Evolutionary conservation across 768 basidiomycete species (phyloP), one percentile per base, ranked within the genome.

Genomic region (Lentinus tigrinus): DNA sequence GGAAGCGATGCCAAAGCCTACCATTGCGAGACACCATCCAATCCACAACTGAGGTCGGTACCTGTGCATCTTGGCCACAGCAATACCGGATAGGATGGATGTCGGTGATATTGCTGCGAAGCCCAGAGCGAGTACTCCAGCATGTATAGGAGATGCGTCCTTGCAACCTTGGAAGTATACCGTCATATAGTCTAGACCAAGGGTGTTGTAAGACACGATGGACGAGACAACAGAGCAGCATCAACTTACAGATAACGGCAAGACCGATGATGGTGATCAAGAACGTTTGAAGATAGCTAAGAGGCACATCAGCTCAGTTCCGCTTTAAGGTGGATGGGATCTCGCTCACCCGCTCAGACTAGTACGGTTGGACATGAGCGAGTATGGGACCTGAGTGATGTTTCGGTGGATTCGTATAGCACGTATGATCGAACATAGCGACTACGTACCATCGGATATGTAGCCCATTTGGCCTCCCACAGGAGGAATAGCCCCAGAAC

Each of bases 81-180:
- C 58, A 17, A 73, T 39, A n/a, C 80, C 79, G 0, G 66, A 63
- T 10, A 79, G 16, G 27, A 83, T 67, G 3, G 38, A 48, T 1
- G 47, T 37, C 31, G 49, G 19, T 19, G 34, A 34, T 13, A 69
- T 52, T 42, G 77, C 68, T 4, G 71, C 62, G 21, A 62, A 34
- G 0, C 68, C 66, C 28, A 82, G 70, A 2, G 74, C 19, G 27
- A 73, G 63, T 11, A 54, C 28, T 2, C 47, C 39, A 2, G 52
- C 54, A 3, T 19, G 14, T n/a, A 37, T 21, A 0, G 81, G 74
- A 2, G 72, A 68, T 11, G 64, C 67, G 17, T 69, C 73, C 43
- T 73, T 73, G 68, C 73, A 73, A 0, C 73, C 76, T 59, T 79
- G 78, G 48, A 72, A 76, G 58, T 71, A 77, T 28, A 74, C 65